Evolutionary conservation across 208 protist genomes (phyloP).

Genomic region (Leishmania mexicana): DNA sequence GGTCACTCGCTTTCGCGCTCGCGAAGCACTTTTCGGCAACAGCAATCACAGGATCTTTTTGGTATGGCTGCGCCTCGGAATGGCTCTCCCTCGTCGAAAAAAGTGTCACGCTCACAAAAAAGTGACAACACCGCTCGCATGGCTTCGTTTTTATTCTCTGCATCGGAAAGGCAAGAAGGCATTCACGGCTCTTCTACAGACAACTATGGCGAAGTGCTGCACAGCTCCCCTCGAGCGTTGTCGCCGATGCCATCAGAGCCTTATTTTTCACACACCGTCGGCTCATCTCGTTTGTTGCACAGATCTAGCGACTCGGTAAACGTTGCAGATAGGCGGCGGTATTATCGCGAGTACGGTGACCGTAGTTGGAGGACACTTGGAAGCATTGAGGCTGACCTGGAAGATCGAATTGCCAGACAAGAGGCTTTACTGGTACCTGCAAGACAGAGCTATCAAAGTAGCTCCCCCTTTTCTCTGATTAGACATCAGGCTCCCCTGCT

Average conservation of each 20-base stretch:
- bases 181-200: background rate
- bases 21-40: slow-evolving; percentile 15
- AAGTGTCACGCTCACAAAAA: background rate
- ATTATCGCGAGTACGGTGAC: background rate
- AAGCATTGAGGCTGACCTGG: slow-evolving; percentile 1
- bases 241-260: background rate
- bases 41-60: slow-evolving; percentile 2
- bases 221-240: background rate
- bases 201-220: background rate
- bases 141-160: background rate
- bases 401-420: slow-evolving; percentile 7
- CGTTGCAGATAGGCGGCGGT: background rate
- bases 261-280: background rate
- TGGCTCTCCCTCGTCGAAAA: background rate
- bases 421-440: background rate
- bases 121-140: background rate
- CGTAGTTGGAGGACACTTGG: background rate
- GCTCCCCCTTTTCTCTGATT: background rate
- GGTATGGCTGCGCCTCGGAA: background rate
- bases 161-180: background rate
- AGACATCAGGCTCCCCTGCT: background rate
- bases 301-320: background rate
- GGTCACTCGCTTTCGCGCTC: slow-evolving; percentile 15
- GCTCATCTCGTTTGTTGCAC: background rate
- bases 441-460: background rate